Evolutionary conservation across 169 alveolate genomes (phyloP).

Genomic region (Plasmodium cynomolgi): DNA sequence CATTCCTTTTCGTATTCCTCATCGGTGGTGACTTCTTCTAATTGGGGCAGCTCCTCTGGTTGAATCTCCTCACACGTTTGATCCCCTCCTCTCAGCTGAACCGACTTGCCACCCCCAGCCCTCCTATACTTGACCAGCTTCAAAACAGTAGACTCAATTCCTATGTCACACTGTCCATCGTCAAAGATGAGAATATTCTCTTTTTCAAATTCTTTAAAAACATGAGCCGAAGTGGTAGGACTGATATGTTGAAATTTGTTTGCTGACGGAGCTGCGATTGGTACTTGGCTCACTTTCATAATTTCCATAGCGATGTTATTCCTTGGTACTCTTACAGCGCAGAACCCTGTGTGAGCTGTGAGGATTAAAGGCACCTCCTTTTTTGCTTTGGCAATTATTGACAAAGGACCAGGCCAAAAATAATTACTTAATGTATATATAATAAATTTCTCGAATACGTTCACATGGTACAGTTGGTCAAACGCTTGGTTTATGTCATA

Average conservation of each 20-base stretch:
- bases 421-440: constrained; percentile 82
- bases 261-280: constrained; percentile 98
- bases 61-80: neutral
- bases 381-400: constrained; percentile 91
- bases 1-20: constrained; percentile 28
- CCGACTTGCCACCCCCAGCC: neutral
- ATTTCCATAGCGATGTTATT: constrained; percentile 89
- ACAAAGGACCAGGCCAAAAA: constrained; percentile 97
- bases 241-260: constrained; percentile 96
- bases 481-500: constrained; percentile 86
- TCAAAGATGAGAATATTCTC: constrained; percentile 92
- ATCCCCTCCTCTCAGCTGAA: neutral
- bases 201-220: constrained; percentile 90
- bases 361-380: constrained; percentile 84
- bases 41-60: constrained; percentile 15
- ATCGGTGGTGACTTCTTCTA: constrained; percentile 38
- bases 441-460: constrained; percentile 78
- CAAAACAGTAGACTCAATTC: constrained; percentile 97
- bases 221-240: constrained; percentile 95
- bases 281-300: constrained; percentile 85
- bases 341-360: constrained; percentile 91
- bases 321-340: constrained; percentile 93
- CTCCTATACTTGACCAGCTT: constrained; percentile 80
- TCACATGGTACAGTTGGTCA: constrained; percentile 84
- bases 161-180: constrained; percentile 92